Evolutionary conservation across 2,329 filamentous ascomycete species (phyloP).

Genomic region (Arthrobotrys entomopaga): DNA sequence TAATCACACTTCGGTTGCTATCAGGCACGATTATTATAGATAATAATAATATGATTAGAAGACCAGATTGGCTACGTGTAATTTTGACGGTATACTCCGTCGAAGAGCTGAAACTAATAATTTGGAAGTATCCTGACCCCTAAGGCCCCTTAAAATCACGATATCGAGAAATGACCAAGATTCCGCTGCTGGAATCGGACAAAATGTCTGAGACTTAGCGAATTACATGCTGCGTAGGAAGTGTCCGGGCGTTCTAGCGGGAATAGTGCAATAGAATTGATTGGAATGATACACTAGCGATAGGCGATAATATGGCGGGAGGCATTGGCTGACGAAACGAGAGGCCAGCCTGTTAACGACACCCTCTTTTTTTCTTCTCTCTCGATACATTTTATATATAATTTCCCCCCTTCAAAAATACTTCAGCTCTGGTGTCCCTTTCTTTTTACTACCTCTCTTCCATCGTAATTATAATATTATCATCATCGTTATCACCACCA

Average conservation of each 20-base stretch:
- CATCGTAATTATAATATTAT: too few relatives aligned
- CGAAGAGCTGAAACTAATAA: too few relatives aligned
- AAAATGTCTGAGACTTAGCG: too few relatives aligned
- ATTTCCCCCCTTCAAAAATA: slow-evolving; percentile 7
- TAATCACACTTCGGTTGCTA: too few relatives aligned
- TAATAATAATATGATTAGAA: too few relatives aligned
- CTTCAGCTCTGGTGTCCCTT: slow-evolving; percentile 7
- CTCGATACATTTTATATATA: slow-evolving; percentile 17
- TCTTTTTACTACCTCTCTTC: neutral
- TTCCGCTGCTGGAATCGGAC: too few relatives aligned
- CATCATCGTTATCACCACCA: too few relatives aligned
- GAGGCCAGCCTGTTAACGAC: slow-evolving; percentile 44
- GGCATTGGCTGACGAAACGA: slow-evolving; percentile 30
- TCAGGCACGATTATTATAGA: too few relatives aligned
- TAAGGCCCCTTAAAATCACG: neutral
- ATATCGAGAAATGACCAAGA: too few relatives aligned
- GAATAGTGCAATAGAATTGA: neutral
- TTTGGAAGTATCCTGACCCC: neutral
- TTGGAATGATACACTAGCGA: neutral
- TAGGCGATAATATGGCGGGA: slow-evolving; percentile 11
- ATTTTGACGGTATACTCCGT: too few relatives aligned
- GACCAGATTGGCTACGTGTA: too few relatives aligned
- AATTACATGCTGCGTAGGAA: too few relatives aligned
- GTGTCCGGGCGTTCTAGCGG: slow-evolving; percentile 3
- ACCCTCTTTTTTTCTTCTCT: slow-evolving; percentile 5